Evolutionary conservation across 257 asterid species (phyloP), one percentile per base, ranked within the genome.

Genomic region (Ilex asprella): DNA sequence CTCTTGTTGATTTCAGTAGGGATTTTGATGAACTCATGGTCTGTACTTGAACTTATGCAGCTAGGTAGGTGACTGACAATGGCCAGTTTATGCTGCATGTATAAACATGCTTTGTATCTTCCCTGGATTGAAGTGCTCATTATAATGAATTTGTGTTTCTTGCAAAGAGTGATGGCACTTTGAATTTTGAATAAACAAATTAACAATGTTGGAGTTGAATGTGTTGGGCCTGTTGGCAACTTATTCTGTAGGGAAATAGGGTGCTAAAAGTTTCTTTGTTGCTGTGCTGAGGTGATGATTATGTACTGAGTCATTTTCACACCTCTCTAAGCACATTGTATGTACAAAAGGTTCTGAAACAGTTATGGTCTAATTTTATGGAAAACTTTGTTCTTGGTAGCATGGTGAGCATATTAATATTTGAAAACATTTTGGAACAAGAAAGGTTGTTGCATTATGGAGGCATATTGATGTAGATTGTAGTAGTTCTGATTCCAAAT

Each of bases 1-100:
- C 35, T n/a, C 62, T 66, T 44, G 56, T 50, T 72, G 12, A 16
- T 57, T 56, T 51, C 39, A 16, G 32, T 52, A 44, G 10, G 14
- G 16, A 7, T 49, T 49, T 12, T 49, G 54, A 11, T 49, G 54
- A n/a, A 49, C 54, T 49, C 54, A n/a, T 49, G 54, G 5, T 12
- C 3, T 49, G n/a, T 11, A 49, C 54, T 15, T 49, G 54, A 49
- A 49, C 16, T 6, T 49, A 12, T 21, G 54, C n/a, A 0, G 16
- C 6, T 49, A 11, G n/a, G 16, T 49, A n/a, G 54, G 13, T 49
- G 54, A 12, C 54, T 49, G 54, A 49, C 10, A 11, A 49, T 49
- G 54, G n/a, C 54, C 3, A 49, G 14, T 12, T 49, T 49, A 49
- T 49, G 54, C 14, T 49, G 54, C 54, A 49, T 49, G n/a, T 49